Evolutionary conservation across 768 basidiomycete genomes (phyloP).

Genomic region (Auricularia cornea): DNA sequence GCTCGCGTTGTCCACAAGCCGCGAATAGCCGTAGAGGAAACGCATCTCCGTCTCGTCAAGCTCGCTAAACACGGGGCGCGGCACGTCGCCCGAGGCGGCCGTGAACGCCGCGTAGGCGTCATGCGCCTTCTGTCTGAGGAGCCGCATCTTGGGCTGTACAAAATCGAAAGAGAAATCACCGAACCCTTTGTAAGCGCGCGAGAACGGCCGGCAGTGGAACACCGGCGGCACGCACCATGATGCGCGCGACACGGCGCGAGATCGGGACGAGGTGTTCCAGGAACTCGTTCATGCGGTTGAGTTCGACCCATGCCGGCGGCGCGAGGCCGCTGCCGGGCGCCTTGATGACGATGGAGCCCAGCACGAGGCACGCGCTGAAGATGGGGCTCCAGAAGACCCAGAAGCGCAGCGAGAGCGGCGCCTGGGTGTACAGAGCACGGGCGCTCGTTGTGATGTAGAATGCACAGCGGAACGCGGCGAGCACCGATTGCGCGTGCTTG

Average conservation of each 20-base stretch:
- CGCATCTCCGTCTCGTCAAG: too few relatives aligned
- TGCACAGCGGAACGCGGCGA: constrained; percentile 60
- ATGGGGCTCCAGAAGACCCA: constrained; percentile 71
- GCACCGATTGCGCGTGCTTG: constrained; percentile 56
- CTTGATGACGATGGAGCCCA: constrained; percentile 67
- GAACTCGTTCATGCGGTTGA: constrained; percentile 52
- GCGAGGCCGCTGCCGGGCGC: constrained; percentile 67
- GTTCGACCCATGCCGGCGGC: constrained; percentile 57
- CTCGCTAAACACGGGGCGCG: too few relatives aligned
- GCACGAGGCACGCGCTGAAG: constrained; percentile 62
- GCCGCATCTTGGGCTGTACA: too few relatives aligned
- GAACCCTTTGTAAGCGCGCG: too few relatives aligned
- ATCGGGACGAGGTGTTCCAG: constrained; percentile 53
- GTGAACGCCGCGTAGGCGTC: too few relatives aligned
- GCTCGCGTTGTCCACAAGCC: too few relatives aligned
- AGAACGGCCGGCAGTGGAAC: too few relatives aligned
- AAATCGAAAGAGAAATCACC: too few relatives aligned
- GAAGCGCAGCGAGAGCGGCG: constrained; percentile 53
- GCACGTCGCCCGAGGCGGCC: too few relatives aligned
- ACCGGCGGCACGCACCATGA: not conserved
- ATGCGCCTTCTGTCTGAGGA: not conserved
- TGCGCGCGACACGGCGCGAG: not conserved
- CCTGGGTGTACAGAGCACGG: constrained; percentile 39
- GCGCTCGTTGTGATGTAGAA: constrained; percentile 47
- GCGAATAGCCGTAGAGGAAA: too few relatives aligned